Base-by-base conservation (phyloP, 1,139 yeast genomes). In the Saccharomyces hybrid region DNA sequence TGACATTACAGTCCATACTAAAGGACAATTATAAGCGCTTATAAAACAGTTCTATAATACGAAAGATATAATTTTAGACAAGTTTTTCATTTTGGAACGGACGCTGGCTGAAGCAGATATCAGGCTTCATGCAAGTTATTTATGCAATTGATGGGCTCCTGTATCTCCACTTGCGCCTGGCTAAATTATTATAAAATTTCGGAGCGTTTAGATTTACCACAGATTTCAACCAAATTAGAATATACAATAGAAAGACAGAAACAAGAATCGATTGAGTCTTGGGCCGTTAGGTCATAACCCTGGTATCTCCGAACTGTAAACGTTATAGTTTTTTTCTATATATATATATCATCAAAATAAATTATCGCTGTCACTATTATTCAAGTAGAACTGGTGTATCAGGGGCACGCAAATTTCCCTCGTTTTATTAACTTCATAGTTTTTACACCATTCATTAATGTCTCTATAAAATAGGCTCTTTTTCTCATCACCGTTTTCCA, bases 381-480 rank as follows among this genome's bases (percentile, higher is more conserved):
- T 31, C 34, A 31, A 31, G 34, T 31, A 31, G 34, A 31, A 31
- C 34, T 31, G 34, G 34, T 31, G 34, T 31, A 31, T 31, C 34
- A 31, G 34, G 2, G 34, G 34, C 3, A 31, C 34, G 34, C 34
- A 31, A 31, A 31, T 31, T 31, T 31, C 34, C 34, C 34, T 31
- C 1, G 34, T 31, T 31, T 31, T 31, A 31, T 31, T 31, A 31
- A 31, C 34, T 31, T 31, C 34, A 31, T 31, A 31, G n/a, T 31
- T 31, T 31, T 31, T 31, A 31, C 34, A 31, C 34, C 34, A 31
- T 3, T 46, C 48, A 46, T 46, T 46, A 25, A 46, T 19, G 3
- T 46, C 48, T 25, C 27, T 46, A 46, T 46, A 46, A 25, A 46
- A 46, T 46, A 14, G 25, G 28, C 48, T 19, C 27, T 46, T 46